Conservation (phyloP, 2,329 filamentous ascomycete genomes). For the Monosporascus ibericus region DNA sequence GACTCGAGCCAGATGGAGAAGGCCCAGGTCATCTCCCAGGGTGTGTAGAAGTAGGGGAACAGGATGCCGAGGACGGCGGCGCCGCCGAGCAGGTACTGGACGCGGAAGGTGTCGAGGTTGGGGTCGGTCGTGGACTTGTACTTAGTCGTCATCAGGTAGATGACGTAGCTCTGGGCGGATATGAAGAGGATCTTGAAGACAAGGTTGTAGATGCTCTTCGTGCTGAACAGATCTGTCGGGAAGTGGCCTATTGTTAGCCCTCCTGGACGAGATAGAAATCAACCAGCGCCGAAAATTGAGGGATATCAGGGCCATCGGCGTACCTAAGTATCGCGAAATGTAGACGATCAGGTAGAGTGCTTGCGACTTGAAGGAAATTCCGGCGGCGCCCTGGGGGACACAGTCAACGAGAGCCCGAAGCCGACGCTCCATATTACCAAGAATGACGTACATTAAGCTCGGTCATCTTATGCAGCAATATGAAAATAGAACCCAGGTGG, state of each 20-base stretch:
- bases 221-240: conserved; percentile 73
- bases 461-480: conserved; percentile 95
- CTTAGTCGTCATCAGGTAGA: conserved; percentile 96
- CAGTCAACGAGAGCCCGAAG: background rate
- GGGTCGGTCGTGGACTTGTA: conserved; percentile 98
- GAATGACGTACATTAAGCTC: conserved; percentile 67
- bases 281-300: background rate
- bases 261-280: no score
- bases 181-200: conserved; percentile 97
- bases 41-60: conserved; percentile 77
- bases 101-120: conserved; percentile 94
- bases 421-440: background rate
- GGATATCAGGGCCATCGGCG: conserved; percentile 5
- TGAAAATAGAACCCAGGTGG: conserved; percentile 89
- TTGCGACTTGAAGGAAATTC: conserved; percentile 98
- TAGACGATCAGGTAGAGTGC: conserved; percentile 92
- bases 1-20: conserved; percentile 98
- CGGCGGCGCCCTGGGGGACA: conserved; percentile 75
- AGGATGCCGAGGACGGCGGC: conserved; percentile 73
- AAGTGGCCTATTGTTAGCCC: conserved; percentile 1
- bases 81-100: conserved; percentile 85
- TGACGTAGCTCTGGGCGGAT: conserved; percentile 79
- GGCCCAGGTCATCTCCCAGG: conserved; percentile 87
- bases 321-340: conserved; percentile 84
- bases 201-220: conserved; percentile 81